phyloP scores from a whole-genome alignment of 2,329 filamentous ascomycete species.

The Trematosphaeria pertusa region DNA sequence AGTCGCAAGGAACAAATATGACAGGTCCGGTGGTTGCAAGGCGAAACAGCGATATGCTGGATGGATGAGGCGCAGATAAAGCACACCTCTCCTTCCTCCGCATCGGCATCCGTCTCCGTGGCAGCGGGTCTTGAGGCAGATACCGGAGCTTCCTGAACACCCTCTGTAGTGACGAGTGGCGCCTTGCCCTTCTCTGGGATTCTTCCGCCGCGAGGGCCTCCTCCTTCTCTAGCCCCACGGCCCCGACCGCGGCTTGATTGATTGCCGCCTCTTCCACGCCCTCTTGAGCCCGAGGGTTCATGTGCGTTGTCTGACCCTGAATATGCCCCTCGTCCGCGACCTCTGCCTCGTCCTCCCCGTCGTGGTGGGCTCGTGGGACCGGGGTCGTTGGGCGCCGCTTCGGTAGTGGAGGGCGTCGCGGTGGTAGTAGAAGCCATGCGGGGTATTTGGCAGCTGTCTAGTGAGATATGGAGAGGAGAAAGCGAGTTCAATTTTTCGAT shows the following conservation, averaged over 20 bases:
- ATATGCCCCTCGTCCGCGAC: slow-evolving; percentile 36
- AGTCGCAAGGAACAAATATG: slow-evolving; percentile 93
- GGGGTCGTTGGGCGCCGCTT: slow-evolving; percentile 28
- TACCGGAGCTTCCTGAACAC: slow-evolving; percentile 8
- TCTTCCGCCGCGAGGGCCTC: slow-evolving; percentile 33
- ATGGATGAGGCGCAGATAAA: slow-evolving; percentile 97
- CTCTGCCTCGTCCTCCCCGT: slow-evolving; percentile 39
- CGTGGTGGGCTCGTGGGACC: slow-evolving; percentile 35
- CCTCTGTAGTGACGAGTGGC: slow-evolving; percentile 18
- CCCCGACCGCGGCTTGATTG: slow-evolving; percentile 42
- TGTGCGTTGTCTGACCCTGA: slow-evolving; percentile 25
- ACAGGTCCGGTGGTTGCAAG: slow-evolving; percentile 95
- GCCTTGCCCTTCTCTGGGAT: slow-evolving; percentile 39
- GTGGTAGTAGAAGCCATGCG: slow-evolving; percentile 42
- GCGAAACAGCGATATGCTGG: slow-evolving; percentile 84
- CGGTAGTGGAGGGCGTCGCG: slow-evolving; percentile 13
- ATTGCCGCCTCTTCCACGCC: slow-evolving; percentile 45
- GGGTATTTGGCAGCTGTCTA: slow-evolving; percentile 23
- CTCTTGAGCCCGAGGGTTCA: slow-evolving; percentile 29
- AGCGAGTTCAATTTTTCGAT: too few species aligned
- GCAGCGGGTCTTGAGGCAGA: slow-evolving; percentile 10
- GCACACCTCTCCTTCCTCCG: slow-evolving; percentile 77
- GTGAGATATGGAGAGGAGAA: neutral
- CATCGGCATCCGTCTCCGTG: slow-evolving; percentile 53
- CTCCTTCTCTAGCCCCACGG: slow-evolving; percentile 42